Evolutionary conservation across 2,329 filamentous ascomycete genomes (phyloP), one percentile per base, ranked within the genome.

Genomic region (Colletotrichum sp.): DNA sequence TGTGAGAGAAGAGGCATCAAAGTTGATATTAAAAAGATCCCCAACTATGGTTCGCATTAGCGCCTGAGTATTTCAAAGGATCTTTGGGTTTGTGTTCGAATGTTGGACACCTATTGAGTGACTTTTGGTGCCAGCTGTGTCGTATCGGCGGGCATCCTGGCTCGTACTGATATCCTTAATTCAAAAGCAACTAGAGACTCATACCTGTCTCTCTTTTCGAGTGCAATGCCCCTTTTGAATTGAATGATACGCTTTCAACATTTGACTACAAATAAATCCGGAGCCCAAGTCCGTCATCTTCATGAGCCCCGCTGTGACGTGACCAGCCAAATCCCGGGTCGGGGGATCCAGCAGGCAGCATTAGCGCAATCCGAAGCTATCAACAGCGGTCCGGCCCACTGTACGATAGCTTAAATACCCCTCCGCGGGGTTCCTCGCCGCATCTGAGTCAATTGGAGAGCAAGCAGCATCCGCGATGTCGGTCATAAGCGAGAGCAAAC

Each of bases 61-160:
- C 18, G 0, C 18, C 39, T 43, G 2, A 43, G 8, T n/a, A n/a
- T 2, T n/a, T 12, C 39, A 43, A n/a, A 0, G 39, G 2, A 10
- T n/a, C 39, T 1, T 43, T n/a, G 18, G 0, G 39, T 39, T 18
- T 39, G 39, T 43, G 5, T 3, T 6, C 6, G 36, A 39, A 39
- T 7, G 7, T 18, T 32, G 32, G 32, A 32, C 1, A 32, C 32
- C 32, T 13, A 32, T 32, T 12, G 30, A 4, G 30, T 32, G 30
- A 6, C 10, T 32, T 1, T 1, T 32, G 30, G 30, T 32, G 30
- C 10, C 30, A 32, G 30, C 30, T 32, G 30, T 30, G 39, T n/a
- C 39, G 39, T n/a, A 43, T 43, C 18, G 2, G 39, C 16, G 9
- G 39, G 5, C 1, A 43, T 43, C 39, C 39, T 43, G 9, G 1